Evolutionary conservation across 768 basidiomycete genomes (phyloP).

Genomic region (Pholiota conissans): DNA sequence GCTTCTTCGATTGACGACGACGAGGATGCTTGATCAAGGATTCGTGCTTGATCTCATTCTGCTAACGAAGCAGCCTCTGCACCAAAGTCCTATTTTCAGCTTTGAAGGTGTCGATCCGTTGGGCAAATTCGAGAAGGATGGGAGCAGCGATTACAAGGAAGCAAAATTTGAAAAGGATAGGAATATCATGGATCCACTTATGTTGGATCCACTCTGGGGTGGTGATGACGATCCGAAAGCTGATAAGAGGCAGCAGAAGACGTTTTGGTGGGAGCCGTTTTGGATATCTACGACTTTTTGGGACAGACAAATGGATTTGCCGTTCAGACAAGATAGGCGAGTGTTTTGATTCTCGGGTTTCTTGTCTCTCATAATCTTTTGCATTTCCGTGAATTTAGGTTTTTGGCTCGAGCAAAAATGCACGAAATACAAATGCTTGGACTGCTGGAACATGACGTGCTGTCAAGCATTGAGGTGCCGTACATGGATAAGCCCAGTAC

Average conservation of each 20-base stretch:
- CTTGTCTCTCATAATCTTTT: not conserved
- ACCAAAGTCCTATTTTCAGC: constrained; percentile 91
- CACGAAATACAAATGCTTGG: constrained; percentile 96
- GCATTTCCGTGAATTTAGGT: constrained; percentile 45
- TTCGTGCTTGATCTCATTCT: constrained; percentile 87
- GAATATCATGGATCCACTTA: constrained; percentile 57
- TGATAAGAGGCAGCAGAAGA: constrained; percentile 43
- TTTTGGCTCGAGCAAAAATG: constrained; percentile 94
- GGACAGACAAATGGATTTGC: constrained; percentile 86
- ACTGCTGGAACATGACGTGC: constrained; percentile 86
- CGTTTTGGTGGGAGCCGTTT: constrained; percentile 90
- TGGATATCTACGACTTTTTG: constrained; percentile 83
- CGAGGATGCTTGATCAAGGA: constrained; percentile 91
- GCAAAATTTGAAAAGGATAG: constrained; percentile 30
- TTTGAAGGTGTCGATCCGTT: constrained; percentile 72
- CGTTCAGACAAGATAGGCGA: constrained; percentile 77
- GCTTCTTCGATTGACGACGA: constrained; percentile 88
- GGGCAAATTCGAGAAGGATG: constrained; percentile 43
- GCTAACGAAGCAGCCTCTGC: constrained; percentile 87
- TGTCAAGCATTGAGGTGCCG: constrained; percentile 87
- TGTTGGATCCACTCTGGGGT: constrained; percentile 75
- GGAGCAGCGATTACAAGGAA: constrained; percentile 12
- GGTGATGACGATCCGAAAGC: constrained; percentile 49
- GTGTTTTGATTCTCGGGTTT: constrained; percentile 6
- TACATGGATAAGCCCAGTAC: constrained; percentile 49